Conservation (phyloP, 1,139 yeast genomes). For the Suhomyces bribrorum region DNA sequence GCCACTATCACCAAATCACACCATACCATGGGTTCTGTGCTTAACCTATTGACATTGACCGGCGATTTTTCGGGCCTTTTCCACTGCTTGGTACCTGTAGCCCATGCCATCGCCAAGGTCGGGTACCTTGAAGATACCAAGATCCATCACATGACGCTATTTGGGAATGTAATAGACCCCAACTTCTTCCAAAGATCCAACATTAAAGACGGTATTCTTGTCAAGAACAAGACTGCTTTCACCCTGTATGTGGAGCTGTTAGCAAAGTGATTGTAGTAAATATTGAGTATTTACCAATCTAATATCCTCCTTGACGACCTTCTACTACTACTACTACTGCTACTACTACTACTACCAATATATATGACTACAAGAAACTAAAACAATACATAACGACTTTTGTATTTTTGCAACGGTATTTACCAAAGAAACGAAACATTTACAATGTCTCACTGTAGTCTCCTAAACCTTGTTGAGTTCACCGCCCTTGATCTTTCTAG, state of each 20-base stretch:
- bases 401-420: not conserved
- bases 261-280: not conserved
- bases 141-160: conserved; percentile 19
- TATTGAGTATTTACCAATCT: not conserved
- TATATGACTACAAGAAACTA: conserved; percentile 2
- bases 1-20: not conserved
- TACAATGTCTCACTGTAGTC: not conserved
- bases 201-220: conserved; percentile 18
- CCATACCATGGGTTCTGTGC: not conserved
- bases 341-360: too few relatives aligned
- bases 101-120: conserved; percentile 1
- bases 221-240: conserved; percentile 4
- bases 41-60: conserved; percentile 1
- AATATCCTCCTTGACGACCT: not conserved
- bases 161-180: conserved; percentile 30
- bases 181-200: conserved; percentile 26
- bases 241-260: not conserved
- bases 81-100: conserved; percentile 1
- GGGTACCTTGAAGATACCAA: conserved; percentile 7
- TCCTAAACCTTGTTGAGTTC: conserved; percentile 14
- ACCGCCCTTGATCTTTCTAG: conserved; percentile 51
- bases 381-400: not conserved
- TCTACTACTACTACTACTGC: too few relatives aligned
- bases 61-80: conserved; percentile 9
- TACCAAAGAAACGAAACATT: not conserved